Evolutionary conservation across 139 green algal species (phyloP).

Genomic region (Tetratostichococcus sp.): DNA sequence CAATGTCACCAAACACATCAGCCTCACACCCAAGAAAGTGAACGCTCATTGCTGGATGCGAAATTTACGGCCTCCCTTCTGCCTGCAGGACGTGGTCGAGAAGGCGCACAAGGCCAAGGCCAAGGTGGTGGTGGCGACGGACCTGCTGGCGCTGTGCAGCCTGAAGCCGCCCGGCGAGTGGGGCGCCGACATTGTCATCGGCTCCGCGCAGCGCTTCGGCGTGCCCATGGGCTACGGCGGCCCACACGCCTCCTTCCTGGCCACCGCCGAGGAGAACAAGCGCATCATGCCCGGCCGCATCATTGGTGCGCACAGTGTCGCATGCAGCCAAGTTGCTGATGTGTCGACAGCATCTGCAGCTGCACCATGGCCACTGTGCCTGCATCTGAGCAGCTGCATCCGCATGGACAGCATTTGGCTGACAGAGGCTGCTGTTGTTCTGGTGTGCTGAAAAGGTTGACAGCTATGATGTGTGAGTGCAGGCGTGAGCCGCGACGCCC

Average conservation of each 20-base stretch:
- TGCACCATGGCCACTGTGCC: not conserved
- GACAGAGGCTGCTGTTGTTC: too few relatives aligned
- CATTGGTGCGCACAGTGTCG: conserved; percentile 61
- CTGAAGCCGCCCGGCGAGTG: conserved; percentile 93
- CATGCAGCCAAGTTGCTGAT: too few relatives aligned
- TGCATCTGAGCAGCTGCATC: too few relatives aligned
- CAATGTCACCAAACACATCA: too few relatives aligned
- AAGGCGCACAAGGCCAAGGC: conserved; percentile 58
- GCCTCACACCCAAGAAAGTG: too few relatives aligned
- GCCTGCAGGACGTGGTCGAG: conserved; percentile 30
- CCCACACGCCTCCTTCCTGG: conserved; percentile 97
- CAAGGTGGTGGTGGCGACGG: conserved; percentile 86
- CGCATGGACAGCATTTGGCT: too few relatives aligned
- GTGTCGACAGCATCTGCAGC: not conserved
- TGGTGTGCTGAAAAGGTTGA: too few relatives aligned
- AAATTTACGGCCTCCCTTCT: too few relatives aligned
- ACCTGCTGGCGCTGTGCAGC: conserved; percentile 94
- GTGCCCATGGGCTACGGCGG: conserved; percentile 98
- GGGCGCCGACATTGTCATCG: conserved; percentile 96
- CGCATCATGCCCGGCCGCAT: conserved; percentile 93
- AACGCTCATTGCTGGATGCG: too few relatives aligned
- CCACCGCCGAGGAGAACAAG: conserved; percentile 89
- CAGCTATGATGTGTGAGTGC: not conserved
- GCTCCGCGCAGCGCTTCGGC: conserved; percentile 92
- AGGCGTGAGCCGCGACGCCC: conserved; percentile 80